Evolutionary conservation across 2,329 filamentous ascomycete species (phyloP).

Genomic region (Clonostachys rhizophaga): DNA sequence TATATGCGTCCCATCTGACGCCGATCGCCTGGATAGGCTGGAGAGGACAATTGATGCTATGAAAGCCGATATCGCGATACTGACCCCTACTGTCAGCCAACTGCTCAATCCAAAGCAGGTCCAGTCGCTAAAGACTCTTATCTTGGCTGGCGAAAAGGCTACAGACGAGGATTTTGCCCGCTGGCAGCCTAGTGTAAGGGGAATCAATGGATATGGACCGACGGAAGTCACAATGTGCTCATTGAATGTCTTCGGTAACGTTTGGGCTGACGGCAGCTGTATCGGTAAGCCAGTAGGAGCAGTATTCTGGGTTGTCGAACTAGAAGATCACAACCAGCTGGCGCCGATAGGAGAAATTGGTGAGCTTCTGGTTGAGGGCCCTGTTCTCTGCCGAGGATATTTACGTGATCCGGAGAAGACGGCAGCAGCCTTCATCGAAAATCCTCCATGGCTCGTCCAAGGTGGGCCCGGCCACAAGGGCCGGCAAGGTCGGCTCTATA

Average conservation of each 20-base stretch:
- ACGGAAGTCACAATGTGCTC: conserved; percentile 4
- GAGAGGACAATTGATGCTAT: conserved; percentile 8
- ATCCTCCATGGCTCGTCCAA: neutral
- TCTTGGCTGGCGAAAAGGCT: conserved; percentile 83
- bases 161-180: conserved; percentile 4
- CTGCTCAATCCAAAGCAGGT: conserved; percentile 75
- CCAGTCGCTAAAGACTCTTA: conserved; percentile 75
- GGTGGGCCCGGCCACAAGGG: conserved; percentile 14
- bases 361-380: conserved; percentile 18
- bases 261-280: conserved; percentile 4
- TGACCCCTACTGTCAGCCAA: conserved; percentile 82
- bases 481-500: conserved; percentile 7
- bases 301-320: conserved; percentile 5
- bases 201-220: conserved; percentile 7
- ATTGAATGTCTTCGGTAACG: neutral
- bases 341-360: conserved; percentile 12
- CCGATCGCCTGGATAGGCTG: conserved; percentile 27
- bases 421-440: conserved; percentile 15
- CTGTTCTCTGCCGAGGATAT: conserved; percentile 14
- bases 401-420: conserved; percentile 11
- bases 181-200: conserved; percentile 6
- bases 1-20: conserved; percentile 28
- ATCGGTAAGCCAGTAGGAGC: neutral
- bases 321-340: conserved; percentile 6
- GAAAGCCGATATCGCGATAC: conserved; percentile 16